A percentile compares a stretch with the other conserved stretches of the same genome.
phyloP scores from a whole-genome alignment of 1,284 basidiomycete species.

The Ceraceosorus guamensis region DNA sequence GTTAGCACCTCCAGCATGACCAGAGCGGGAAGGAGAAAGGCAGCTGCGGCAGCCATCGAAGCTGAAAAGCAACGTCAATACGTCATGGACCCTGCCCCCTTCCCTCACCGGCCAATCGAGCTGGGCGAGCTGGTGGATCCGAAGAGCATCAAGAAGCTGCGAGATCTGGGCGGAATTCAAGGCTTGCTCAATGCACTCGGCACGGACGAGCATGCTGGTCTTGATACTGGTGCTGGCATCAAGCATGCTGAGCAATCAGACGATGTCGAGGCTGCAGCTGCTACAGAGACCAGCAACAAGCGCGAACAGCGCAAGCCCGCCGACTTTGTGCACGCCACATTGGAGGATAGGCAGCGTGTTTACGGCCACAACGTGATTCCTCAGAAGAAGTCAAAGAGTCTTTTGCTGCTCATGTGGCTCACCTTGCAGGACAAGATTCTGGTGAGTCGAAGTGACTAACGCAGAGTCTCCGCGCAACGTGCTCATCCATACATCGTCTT shows the following conservation, averaged over 20 bases:
- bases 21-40: conserved; percentile 24
- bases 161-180: conserved; percentile 65
- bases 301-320: neutral
- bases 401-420: conserved; percentile 82
- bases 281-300: too few relatives aligned
- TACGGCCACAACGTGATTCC: conserved; percentile 83
- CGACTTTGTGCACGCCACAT: conserved; percentile 22
- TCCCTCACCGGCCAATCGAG: conserved; percentile 57
- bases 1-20: conserved; percentile 19
- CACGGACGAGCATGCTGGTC: conserved; percentile 55
- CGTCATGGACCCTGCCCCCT: conserved; percentile 38
- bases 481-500: too few relatives aligned
- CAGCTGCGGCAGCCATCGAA: conserved; percentile 10
- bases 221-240: conserved; percentile 23
- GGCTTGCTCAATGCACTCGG: conserved; percentile 69
- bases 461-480: conserved; percentile 1
- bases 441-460: too few relatives aligned
- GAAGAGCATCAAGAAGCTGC: conserved; percentile 64
- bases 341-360: conserved; percentile 49
- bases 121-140: conserved; percentile 85
- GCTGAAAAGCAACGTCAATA: conserved; percentile 26
- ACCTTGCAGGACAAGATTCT: conserved; percentile 93
- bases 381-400: conserved; percentile 65
- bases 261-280: conserved; percentile 11
- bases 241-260: conserved; percentile 16